Evolutionary conservation across 2,329 filamentous ascomycete genomes (phyloP).

Genomic region (Diaporthe batatas): DNA sequence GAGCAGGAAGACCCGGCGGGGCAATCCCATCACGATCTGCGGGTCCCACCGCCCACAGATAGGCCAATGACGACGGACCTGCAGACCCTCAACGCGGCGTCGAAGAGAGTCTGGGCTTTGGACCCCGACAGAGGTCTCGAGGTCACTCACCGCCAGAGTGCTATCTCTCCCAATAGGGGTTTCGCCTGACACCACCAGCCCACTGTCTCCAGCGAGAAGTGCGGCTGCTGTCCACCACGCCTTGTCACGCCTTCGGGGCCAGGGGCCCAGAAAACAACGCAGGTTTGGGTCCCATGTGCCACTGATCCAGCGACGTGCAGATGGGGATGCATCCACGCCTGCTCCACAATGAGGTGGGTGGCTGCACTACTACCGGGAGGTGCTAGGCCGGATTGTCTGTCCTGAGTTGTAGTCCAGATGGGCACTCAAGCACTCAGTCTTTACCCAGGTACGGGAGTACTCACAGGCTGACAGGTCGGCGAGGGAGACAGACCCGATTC

Average conservation of each 20-base stretch:
- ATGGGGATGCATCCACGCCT: neutral
- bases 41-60: conserved; percentile 28
- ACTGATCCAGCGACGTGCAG: conserved; percentile 35
- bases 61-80: conserved; percentile 5
- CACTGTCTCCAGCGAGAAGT: conserved; percentile 17
- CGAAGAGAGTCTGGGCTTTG: conserved; percentile 38
- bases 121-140: conserved; percentile 17
- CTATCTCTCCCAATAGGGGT: conserved; percentile 18
- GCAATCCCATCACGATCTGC: conserved; percentile 42
- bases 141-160: conserved; percentile 40
- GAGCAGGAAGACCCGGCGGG: conserved; percentile 14
- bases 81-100: conserved; percentile 30
- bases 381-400: neutral
- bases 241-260: neutral
- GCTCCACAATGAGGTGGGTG: conserved; percentile 34
- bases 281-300: conserved; percentile 28
- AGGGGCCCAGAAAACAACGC: conserved; percentile 29
- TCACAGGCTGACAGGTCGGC: no score
- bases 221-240: conserved; percentile 26
- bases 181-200: conserved; percentile 7
- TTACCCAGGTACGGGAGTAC: no score
- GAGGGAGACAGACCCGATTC: conserved; percentile 32
- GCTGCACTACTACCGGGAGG: conserved; percentile 10
- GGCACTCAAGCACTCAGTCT: neutral
- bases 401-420: conserved; percentile 15